Conservation (phyloP, 495 filamentous ascomycete species). For the Penicillium malachiteum region DNA sequence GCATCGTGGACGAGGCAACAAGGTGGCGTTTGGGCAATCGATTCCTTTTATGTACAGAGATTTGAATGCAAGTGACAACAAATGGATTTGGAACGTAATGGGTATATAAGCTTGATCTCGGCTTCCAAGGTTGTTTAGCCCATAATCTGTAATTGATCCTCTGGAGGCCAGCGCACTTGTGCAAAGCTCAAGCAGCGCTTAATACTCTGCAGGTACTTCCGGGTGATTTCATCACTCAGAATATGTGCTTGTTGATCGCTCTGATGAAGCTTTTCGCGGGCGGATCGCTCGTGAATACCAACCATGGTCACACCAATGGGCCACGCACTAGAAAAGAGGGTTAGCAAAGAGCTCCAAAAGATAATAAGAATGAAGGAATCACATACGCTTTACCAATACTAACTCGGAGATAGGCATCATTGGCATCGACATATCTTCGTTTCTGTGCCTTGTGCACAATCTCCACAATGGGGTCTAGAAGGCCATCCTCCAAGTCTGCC, state of each 20-base stretch:
- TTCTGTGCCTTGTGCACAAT: constrained; percentile 90
- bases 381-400: constrained; percentile 91
- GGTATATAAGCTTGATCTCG: constrained; percentile 5
- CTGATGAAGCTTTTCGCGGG: constrained; percentile 91
- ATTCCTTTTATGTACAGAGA: too few relatives aligned
- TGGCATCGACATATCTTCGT: constrained; percentile 89
- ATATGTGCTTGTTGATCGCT: constrained; percentile 89
- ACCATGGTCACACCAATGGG: constrained; percentile 96
- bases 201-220: constrained; percentile 96
- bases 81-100: background rate
- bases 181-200: constrained; percentile 96
- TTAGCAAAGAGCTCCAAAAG: constrained; percentile 15
- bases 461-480: constrained; percentile 85
- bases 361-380: background rate
- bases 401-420: constrained; percentile 87
- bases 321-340: constrained; percentile 62
- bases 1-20: background rate
- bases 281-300: constrained; percentile 95
- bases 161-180: constrained; percentile 92
- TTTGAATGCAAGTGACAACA: background rate
- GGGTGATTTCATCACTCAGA: constrained; percentile 91
- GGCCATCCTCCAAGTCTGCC: constrained; percentile 69
- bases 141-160: constrained; percentile 93
- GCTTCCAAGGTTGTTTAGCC: constrained; percentile 51
- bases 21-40: background rate